phyloP scores from a whole-genome alignment of 805 yeast genomes.

The Spathaspora boniae region DNA sequence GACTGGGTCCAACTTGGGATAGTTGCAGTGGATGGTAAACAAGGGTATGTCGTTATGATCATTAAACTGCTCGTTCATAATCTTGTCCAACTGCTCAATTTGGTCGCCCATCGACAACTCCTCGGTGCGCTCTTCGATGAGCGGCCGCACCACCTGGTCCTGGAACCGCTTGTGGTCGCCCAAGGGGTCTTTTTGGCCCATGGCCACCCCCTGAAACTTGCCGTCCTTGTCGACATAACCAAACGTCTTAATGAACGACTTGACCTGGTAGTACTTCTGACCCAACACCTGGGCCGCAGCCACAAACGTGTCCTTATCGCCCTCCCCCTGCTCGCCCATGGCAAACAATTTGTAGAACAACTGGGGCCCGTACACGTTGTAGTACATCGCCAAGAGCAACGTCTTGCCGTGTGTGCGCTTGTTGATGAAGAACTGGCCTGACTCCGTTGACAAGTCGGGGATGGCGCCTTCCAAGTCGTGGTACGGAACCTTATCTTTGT shows the following conservation, averaged over 20 bases:
- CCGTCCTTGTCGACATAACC: constrained; percentile 26
- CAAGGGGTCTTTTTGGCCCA: constrained; percentile 31
- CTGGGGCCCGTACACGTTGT: constrained; percentile 61
- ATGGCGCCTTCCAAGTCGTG: constrained; percentile 68
- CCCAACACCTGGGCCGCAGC: constrained; percentile 33
- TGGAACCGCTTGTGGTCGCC: constrained; percentile 18
- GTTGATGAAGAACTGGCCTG: constrained; percentile 62
- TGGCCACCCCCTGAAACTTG: constrained; percentile 33
- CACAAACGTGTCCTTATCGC: constrained; percentile 36
- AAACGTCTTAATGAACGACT: constrained; percentile 32
- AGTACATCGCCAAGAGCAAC: constrained; percentile 58
- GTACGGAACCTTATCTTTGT: constrained; percentile 33
- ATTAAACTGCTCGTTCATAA: constrained; percentile 17
- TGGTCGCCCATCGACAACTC: constrained; percentile 19
- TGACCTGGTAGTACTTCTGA: constrained; percentile 39
- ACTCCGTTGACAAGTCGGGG: constrained; percentile 67
- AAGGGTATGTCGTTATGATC: constrained; percentile 18
- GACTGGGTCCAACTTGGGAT: constrained; percentile 34
- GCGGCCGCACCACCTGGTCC: constrained; percentile 7
- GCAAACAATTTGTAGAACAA: constrained; percentile 57
- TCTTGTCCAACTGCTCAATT: constrained; percentile 18
- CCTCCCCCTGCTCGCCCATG: constrained; percentile 46
- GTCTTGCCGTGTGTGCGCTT: constrained; percentile 56
- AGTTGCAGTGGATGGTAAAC: constrained; percentile 33
- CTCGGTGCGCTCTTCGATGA: constrained; percentile 2